phyloP scores from a whole-genome alignment of 768 basidiomycete genomes.

The Tephrocybe sp. region DNA sequence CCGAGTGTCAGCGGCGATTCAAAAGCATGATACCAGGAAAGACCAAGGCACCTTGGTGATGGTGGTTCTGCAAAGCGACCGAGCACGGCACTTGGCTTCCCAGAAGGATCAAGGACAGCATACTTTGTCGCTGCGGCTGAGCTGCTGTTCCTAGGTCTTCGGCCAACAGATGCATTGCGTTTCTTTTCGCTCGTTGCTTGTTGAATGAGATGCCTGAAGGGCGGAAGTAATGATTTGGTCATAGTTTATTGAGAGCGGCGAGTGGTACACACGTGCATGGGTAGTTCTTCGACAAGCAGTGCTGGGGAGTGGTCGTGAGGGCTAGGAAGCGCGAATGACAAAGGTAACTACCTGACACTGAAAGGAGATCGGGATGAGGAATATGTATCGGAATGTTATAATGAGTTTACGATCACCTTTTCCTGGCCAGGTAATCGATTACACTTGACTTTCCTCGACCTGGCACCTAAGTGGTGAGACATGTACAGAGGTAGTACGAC shows the following conservation, averaged over 20 bases:
- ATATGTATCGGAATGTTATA: neutral
- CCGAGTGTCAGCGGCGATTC: conserved; percentile 19
- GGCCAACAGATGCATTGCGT: conserved; percentile 52
- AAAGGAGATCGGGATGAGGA: conserved; percentile 1
- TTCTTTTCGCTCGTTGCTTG: conserved; percentile 87
- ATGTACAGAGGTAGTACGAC: conserved; percentile 9
- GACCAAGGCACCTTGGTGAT: conserved; percentile 22
- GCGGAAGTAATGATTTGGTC: conserved; percentile 6
- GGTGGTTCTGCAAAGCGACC: conserved; percentile 24
- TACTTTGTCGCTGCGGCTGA: conserved; percentile 46
- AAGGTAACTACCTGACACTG: conserved; percentile 63
- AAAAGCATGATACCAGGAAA: conserved; percentile 14
- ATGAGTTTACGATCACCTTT: conserved; percentile 51
- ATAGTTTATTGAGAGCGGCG: conserved; percentile 1
- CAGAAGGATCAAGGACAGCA: conserved; percentile 28
- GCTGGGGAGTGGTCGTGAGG: conserved; percentile 40
- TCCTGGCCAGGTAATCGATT: conserved; percentile 80
- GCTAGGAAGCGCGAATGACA: conserved; percentile 14
- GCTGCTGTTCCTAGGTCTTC: conserved; percentile 67
- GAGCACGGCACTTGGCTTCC: conserved; percentile 23
- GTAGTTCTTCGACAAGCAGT: conserved; percentile 85
- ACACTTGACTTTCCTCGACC: conserved; percentile 88
- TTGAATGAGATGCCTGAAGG: conserved; percentile 79
- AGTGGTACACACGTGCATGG: conserved; percentile 79
- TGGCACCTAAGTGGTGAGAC: conserved; percentile 26